These are phyloP conservation scores for Scedosporium aurantiacum DNA, from an alignment of 2,329 filamentous ascomycete species.

Conservation along the genomic window DNA sequence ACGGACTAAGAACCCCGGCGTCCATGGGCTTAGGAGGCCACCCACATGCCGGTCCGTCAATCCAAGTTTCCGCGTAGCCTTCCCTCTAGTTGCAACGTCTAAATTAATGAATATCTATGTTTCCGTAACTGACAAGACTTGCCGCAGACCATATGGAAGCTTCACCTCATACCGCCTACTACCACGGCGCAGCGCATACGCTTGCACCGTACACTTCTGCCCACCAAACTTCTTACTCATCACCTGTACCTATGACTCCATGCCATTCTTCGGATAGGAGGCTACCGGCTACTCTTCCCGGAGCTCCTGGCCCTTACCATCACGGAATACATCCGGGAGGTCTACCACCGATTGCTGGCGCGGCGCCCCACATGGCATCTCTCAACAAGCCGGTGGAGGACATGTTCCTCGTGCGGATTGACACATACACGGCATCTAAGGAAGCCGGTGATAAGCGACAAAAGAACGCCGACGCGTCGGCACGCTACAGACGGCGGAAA, in stretches of 20 bases:
- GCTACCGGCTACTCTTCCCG: not conserved
- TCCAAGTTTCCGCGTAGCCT: not conserved
- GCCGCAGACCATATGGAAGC: not conserved
- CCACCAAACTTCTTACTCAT: not conserved
- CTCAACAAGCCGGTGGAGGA: slow-evolving; percentile 1
- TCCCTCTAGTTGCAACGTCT: no score
- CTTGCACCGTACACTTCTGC: not conserved
- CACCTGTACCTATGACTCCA: not conserved
- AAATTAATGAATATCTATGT: not conserved
- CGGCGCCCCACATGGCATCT: not conserved
- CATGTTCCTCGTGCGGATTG: slow-evolving; percentile 28
- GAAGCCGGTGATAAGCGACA: slow-evolving; percentile 76
- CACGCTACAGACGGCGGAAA: slow-evolving; percentile 67
- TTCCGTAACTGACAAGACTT: not conserved
- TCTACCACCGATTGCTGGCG: not conserved
- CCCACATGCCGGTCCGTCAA: not conserved
- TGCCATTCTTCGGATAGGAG: not conserved
- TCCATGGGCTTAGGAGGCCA: not conserved
- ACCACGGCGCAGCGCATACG: not conserved
- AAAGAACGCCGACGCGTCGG: slow-evolving; percentile 76
- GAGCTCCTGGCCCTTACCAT: not conserved
- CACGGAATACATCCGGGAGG: not conserved
- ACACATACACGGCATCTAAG: slow-evolving; percentile 70
- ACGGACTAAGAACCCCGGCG: not conserved
- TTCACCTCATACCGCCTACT: not conserved